phyloP scores from a whole-genome alignment of 129 eudicot genomes.

The Saussurea involucrata region DNA sequence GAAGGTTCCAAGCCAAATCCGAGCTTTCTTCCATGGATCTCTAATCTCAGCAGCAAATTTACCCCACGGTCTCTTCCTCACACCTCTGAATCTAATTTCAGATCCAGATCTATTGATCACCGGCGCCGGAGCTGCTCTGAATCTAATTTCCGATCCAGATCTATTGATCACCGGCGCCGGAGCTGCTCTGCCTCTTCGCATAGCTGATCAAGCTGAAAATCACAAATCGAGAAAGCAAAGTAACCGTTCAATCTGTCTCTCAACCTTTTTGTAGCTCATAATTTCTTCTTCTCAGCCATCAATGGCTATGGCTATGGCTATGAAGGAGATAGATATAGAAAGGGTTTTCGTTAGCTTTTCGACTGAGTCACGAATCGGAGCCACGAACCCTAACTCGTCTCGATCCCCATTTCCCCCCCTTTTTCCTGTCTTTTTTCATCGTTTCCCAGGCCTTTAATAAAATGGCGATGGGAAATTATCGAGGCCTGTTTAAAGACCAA shows the following conservation, averaged over 20 bases:
- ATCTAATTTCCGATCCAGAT: conserved; percentile 17
- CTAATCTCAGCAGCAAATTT: conserved; percentile 38
- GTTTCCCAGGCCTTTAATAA: not conserved
- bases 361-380: conserved; percentile 1
- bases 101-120: conserved; percentile 30
- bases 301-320: not conserved
- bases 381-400: conserved; percentile 11
- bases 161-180: conserved; percentile 31
- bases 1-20: conserved; percentile 24
- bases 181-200: conserved; percentile 1
- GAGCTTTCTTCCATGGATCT: conserved; percentile 27
- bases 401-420: conserved; percentile 5
- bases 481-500: not conserved
- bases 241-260: not conserved
- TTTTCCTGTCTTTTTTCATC: not conserved
- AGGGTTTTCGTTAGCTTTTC: not conserved
- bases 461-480: not conserved
- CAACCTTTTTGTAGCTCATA: not conserved
- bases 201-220: not conserved
- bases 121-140: conserved; percentile 13
- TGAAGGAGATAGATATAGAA: not conserved
- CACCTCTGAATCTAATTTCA: conserved; percentile 26
- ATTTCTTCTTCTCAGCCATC: not conserved
- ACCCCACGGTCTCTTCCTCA: conserved; percentile 41
- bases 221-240: not conserved